Evolutionary conservation across 1,284 basidiomycete species (phyloP), one percentile per base, ranked within the genome.

Genomic region (Ustilago xerochloae): DNA sequence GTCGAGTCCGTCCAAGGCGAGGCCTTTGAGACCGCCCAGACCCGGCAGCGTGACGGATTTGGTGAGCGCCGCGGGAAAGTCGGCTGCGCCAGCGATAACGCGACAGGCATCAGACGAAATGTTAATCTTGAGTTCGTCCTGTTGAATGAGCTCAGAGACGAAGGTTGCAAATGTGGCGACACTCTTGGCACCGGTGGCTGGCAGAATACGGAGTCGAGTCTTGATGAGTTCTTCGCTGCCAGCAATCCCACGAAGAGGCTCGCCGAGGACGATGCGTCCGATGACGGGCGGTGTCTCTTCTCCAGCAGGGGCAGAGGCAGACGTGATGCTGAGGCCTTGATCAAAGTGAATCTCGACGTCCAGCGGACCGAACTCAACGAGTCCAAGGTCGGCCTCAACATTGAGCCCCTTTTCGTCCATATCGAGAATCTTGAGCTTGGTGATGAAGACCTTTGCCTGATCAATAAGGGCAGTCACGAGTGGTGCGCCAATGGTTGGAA

Each of bases 331-430:
- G 22, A 74, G 58, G n/a, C 63, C 60, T 35, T 72, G 69, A 16
- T 67, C 69, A 26, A 77, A 68, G 29, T 62, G 53, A 18, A 79
- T 64, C 26, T 71, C 63, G 29, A 78, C 69, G 15, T 61, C 63
- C 12, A 81, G 60, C 2, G 79, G 79, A 1, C 79, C 79, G 38
- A 79, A 81, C 32, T 78, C 72, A 22, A 58, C 55, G 10, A 81
- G 49, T 4, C 68, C 54, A 18, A 81, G 61, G 13, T 67, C 70
- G 16, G 72, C 75, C 36, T 65, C 69, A 4, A 72, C 68, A 26
- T 50, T 62, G 33, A 81, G 64, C 12, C 78, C 79, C 46, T 73
- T 68, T 38, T 78, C 79, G 41, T 71, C 63, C 65, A 81, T 63
- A 32, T 72, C 63, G 20, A 66, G 61, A 12, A 81, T 71, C 32